Evolutionary conservation across 768 basidiomycete genomes (phyloP), one percentile per base, ranked within the genome.

Genomic region (Rhodotorula toruloides): DNA sequence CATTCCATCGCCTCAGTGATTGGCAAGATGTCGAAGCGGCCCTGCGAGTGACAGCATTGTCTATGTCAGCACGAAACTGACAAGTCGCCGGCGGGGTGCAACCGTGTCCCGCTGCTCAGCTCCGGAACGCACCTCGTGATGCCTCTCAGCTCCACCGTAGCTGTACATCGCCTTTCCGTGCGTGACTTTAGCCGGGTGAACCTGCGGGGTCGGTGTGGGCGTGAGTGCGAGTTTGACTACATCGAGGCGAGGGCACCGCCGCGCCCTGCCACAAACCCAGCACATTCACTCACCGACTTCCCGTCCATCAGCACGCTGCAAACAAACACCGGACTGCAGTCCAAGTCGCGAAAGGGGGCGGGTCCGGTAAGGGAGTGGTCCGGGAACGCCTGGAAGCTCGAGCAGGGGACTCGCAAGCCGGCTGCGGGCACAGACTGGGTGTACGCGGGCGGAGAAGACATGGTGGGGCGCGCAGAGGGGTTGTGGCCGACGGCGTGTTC

Each of bases 131-230:
- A 87, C 82, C 68, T 81, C 76, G 16, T 85, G 84, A 1, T 46
- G 29, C 32, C 37, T 29, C 52, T 67, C 66, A 0, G 7, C 39
- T 7, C 66, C 66, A 25, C 61, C 66, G 44, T 40, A 67, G 5
- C 36, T 22, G 44, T 54, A 40, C 66, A 67, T 67, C 46, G 29
- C 47, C 31, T 27, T 47, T 1, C 61, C 56, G 11, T 42, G 44
- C n/a, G 80, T 84, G 72, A 90, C 83, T 80, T 91, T 91, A 83
- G 89, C 90, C 7, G 89, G 89, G 65, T 91, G 89, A 5, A 90
- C 87, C 56, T 58, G 32, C 16, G 13, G 4, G 17, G 25, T 4
- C 19, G 31, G 43, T 17, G n/a, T 1, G 27, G 40, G 25, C 59
- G 47, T n/a, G 47, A 48, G 47, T 9, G 25, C 5, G 47, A 48